phyloP scores from a whole-genome alignment of 2,329 filamentous ascomycete genomes.

The Fusarium bulbicola region DNA sequence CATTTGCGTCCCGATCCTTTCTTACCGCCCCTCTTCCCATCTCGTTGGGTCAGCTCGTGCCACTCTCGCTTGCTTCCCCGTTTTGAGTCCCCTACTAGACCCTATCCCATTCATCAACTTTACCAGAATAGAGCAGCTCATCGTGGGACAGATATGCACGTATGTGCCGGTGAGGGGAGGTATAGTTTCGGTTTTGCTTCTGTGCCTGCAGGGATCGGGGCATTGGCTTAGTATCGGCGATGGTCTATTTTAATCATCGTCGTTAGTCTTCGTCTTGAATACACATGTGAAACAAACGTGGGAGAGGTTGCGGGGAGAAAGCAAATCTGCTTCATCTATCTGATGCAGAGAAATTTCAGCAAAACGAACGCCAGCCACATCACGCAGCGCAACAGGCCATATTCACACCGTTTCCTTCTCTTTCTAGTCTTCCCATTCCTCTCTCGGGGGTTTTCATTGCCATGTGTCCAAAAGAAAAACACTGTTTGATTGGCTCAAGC shows the following conservation, averaged over 20 bases:
- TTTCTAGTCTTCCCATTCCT: conserved; percentile 4
- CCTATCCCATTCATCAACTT: conserved; percentile 19
- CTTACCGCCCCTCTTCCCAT: conserved; percentile 18
- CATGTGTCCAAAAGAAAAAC: conserved; percentile 9
- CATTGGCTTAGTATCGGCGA: conserved; percentile 47
- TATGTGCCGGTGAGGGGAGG: conserved; percentile 31
- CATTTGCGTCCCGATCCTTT: conserved; percentile 1
- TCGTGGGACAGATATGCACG: conserved; percentile 13
- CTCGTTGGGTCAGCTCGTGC: background rate
- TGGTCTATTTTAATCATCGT: conserved; percentile 54
- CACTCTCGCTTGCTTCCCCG: conserved; percentile 5
- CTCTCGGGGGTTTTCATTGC: background rate
- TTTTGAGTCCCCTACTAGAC: conserved; percentile 14
- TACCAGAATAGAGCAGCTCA: conserved; percentile 4
- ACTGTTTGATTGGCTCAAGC: conserved; percentile 12
- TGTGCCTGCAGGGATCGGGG: conserved; percentile 21
- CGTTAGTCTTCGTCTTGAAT: conserved; percentile 53
- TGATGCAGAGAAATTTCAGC: conserved; percentile 36
- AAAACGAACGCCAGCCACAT: conserved; percentile 37
- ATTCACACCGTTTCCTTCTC: conserved; percentile 22
- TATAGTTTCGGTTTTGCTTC: conserved; percentile 10
- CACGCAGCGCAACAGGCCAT: conserved; percentile 42
- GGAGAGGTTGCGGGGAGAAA: conserved; percentile 24
- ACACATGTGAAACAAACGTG: conserved; percentile 35
- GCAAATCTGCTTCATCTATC: conserved; percentile 43